Evolutionary conservation across 768 basidiomycete genomes (phyloP).

Genomic region (Rhizopogon sp.): DNA sequence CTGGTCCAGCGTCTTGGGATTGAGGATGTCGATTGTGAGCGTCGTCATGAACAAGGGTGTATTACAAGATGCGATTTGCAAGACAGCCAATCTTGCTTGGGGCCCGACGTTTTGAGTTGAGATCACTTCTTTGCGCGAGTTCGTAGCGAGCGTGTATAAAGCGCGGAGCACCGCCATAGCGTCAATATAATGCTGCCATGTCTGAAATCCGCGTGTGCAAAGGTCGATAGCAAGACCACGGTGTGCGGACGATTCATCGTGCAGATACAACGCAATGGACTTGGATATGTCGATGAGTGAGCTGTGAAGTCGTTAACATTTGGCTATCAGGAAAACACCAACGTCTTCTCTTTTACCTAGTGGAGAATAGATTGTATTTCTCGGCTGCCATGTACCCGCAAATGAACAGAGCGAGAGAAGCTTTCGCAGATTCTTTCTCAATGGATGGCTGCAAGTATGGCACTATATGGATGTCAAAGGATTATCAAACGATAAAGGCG

Average conservation of each 20-base stretch:
- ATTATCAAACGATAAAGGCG: neutral
- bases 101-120: slow-evolving; percentile 62
- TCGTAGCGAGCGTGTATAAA: slow-evolving; percentile 78
- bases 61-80: slow-evolving; percentile 79
- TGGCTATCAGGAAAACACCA: neutral
- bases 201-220: slow-evolving; percentile 84
- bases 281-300: slow-evolving; percentile 80
- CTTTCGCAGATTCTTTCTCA: slow-evolving; percentile 50
- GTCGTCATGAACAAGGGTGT: slow-evolving; percentile 95
- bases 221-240: slow-evolving; percentile 81
- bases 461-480: slow-evolving; percentile 34
- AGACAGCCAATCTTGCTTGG: slow-evolving; percentile 77
- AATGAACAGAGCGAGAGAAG: slow-evolving; percentile 72
- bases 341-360: slow-evolving; percentile 42
- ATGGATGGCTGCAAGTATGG: slow-evolving; percentile 57
- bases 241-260: slow-evolving; percentile 64
- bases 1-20: slow-evolving; percentile 68
- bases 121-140: slow-evolving; percentile 62
- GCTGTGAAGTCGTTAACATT: slow-evolving; percentile 33
- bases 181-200: slow-evolving; percentile 94
- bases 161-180: slow-evolving; percentile 83
- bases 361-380: slow-evolving; percentile 70
- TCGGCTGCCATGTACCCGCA: slow-evolving; percentile 81
- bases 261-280: slow-evolving; percentile 73
- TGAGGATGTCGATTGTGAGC: slow-evolving; percentile 82